Percentiles rank a stretch among this genome's conserved stretches.
phyloP scores from a whole-genome alignment of 495 filamentous ascomycete genomes.

The Articulospora tetracladia region DNA sequence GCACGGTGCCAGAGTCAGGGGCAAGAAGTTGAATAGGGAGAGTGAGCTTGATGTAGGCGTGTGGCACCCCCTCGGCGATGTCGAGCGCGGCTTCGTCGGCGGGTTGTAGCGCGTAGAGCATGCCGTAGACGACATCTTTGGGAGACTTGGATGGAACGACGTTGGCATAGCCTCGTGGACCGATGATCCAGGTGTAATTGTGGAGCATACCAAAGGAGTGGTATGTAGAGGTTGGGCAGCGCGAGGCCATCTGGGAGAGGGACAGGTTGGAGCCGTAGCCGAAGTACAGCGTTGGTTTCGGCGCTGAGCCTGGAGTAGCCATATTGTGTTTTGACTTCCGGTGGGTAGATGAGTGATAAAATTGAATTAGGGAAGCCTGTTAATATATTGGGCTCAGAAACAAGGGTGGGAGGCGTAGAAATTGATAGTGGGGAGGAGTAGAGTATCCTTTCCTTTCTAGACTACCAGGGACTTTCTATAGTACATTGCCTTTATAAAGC shows the following conservation, averaged over 20 bases:
- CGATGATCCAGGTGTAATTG: constrained; percentile 43
- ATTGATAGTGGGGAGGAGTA: neutral
- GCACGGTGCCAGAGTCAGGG: neutral
- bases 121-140: constrained; percentile 32
- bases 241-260: constrained; percentile 57
- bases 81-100: constrained; percentile 47
- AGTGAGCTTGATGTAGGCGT: constrained; percentile 42
- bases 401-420: no score
- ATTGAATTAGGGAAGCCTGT: no score
- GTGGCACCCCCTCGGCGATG: constrained; percentile 54
- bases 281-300: constrained; percentile 50
- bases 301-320: neutral
- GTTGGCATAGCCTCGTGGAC: constrained; percentile 66
- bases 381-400: no score
- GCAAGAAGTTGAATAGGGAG: constrained; percentile 17
- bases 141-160: constrained; percentile 35
- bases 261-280: constrained; percentile 74
- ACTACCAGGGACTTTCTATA: neutral
- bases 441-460: neutral
- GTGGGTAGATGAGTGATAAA: neutral
- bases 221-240: constrained; percentile 52
- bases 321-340: neutral
- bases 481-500: neutral
- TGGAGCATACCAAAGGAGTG: constrained; percentile 43
- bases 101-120: constrained; percentile 44